phyloP scores from a whole-genome alignment of 495 filamentous ascomycete species.

The Cairneyella variabilis region DNA sequence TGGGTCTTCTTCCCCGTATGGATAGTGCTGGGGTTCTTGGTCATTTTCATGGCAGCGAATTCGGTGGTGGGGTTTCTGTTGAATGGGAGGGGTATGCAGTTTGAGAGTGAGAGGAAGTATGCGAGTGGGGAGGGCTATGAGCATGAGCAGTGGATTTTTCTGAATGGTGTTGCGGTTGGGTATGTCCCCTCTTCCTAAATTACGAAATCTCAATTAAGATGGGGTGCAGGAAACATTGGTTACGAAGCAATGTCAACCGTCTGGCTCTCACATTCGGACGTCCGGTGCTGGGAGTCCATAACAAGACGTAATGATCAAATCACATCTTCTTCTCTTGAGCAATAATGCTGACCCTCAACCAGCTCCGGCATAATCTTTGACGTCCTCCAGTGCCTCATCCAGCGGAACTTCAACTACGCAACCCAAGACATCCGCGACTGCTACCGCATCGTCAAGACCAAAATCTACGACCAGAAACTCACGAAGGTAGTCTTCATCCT shows the following conservation, averaged over 20 bases:
- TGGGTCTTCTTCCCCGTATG: slow-evolving; percentile 52
- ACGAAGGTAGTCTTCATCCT: slow-evolving; percentile 73
- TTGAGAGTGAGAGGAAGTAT: slow-evolving; percentile 22
- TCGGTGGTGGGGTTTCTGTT: slow-evolving; percentile 41
- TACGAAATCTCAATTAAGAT: too few relatives aligned
- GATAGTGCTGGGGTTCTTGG: too few relatives aligned
- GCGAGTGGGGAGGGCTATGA: slow-evolving; percentile 28
- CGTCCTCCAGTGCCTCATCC: slow-evolving; percentile 70
- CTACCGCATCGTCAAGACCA: slow-evolving; percentile 53
- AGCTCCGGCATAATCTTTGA: slow-evolving; percentile 66
- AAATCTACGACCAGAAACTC: slow-evolving; percentile 52
- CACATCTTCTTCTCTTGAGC: slow-evolving; percentile 1
- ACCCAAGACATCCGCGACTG: slow-evolving; percentile 63
- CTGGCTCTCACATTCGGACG: slow-evolving; percentile 72
- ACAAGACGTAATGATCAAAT: slow-evolving; percentile 51
- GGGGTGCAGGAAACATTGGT: slow-evolving; percentile 48
- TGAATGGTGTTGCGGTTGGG: slow-evolving; percentile 68
- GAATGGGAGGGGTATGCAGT: slow-evolving; percentile 16
- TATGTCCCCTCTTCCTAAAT: slow-evolving; percentile 34
- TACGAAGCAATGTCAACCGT: slow-evolving; percentile 67
- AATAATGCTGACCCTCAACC: neutral
- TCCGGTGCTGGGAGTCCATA: slow-evolving; percentile 76
- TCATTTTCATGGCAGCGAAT: slow-evolving; percentile 28
- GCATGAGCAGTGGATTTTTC: slow-evolving; percentile 69
- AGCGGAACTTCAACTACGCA: slow-evolving; percentile 70